phyloP scores from a whole-genome alignment of 164 flowering plant species.

The Litsea cubeba region DNA sequence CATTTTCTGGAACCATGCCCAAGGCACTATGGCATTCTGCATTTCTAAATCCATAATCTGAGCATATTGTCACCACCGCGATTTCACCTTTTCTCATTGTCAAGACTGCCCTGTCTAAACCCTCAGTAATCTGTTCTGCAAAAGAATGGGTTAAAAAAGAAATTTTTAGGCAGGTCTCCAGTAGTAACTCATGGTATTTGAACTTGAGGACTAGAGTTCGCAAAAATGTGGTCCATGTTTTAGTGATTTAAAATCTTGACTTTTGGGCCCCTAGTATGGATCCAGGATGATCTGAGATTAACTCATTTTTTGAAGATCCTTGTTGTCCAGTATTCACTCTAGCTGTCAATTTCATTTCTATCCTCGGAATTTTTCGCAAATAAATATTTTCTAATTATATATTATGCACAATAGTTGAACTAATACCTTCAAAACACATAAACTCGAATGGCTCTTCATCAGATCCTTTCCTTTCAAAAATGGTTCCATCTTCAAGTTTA shows the following conservation, averaged over 20 bases:
- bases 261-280: too few relatives aligned
- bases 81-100: constrained; percentile 55
- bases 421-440: constrained; percentile 29
- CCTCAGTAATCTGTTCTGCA: constrained; percentile 38
- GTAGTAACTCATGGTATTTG: neutral
- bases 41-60: constrained; percentile 17
- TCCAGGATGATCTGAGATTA: too few relatives aligned
- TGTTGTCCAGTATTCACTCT: too few relatives aligned
- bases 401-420: neutral
- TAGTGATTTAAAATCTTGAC: too few relatives aligned
- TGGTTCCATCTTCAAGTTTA: constrained; percentile 39
- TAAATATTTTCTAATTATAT: neutral
- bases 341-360: too few relatives aligned
- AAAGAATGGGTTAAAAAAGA: constrained; percentile 3
- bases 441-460: constrained; percentile 40
- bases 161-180: neutral
- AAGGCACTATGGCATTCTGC: constrained; percentile 11
- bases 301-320: too few relatives aligned
- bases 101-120: constrained; percentile 45
- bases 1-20: constrained; percentile 12
- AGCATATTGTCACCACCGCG: constrained; percentile 26
- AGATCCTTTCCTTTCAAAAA: constrained; percentile 39
- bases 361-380: too few relatives aligned
- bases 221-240: neutral
- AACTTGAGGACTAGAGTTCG: neutral